Base-by-base conservation (phyloP, 2,329 filamentous ascomycete genomes). In the Colletotrichum tamarilloi region DNA sequence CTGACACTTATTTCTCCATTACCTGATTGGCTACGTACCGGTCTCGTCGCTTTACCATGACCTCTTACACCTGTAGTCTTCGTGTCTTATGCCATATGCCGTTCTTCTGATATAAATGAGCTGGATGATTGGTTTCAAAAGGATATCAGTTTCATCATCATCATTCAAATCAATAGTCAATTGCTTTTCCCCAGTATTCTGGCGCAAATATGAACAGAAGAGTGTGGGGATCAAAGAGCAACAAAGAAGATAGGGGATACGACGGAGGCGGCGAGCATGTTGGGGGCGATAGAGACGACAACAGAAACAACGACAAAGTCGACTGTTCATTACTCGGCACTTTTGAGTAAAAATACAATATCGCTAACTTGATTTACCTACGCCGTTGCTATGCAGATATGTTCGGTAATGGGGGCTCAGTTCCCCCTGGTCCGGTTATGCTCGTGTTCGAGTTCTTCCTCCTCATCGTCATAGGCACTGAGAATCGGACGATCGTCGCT, bases 401-500 rank as follows among this genome's bases (percentile, higher is more conserved):
- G 59, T 52, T 28, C 19, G 24, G 24, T 65, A 16, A 38, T 57
- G 8, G 16, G 24, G 52, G 53, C 30, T 62, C 19, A 72, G 28
- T 46, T 52, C 6, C 49, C 62, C 55, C 70, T 58, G 49, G 60
- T 12, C 52, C 56, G 73, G 24, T 60, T 35, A 49, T 56, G 64
- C 24, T 55, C 32, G n/a, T 60, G 59, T 16, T 70, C 70, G 12
- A 75, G 72, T 9, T 79, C 77, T 4, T 81, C 78, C 32, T 81
- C 80, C n/a, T 79, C 78, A 28, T 79, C 78, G 30, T 83, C 80
- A 68, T 83, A 82, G 7, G 76, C 78, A 16, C 77, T 79, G 22
- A 84, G 76, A 71, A 85, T 83, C 14, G 79, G 80, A 42, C 79
- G 78, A 7, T 76, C 77, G 65, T 84, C 83, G 24, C 79, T 80